Evolutionary conservation across 345 rosid species (phyloP).

Genomic region (Boechera stricta): DNA sequence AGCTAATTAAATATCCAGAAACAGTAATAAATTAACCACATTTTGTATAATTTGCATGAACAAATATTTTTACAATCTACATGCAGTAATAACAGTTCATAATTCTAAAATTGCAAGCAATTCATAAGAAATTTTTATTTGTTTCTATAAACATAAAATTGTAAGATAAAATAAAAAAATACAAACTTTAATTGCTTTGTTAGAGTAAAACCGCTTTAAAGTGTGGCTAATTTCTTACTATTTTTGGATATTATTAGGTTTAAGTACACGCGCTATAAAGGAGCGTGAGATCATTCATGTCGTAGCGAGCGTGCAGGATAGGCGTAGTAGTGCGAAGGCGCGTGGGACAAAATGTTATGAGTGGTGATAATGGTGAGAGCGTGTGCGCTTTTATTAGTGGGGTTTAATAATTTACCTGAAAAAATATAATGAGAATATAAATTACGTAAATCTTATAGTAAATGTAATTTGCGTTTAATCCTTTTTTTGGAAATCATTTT

Average conservation of each 20-base stretch:
- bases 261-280: background rate
- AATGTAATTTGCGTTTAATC: background rate
- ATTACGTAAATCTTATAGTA: background rate
- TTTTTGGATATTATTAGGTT: no score
- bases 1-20: background rate
- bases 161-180: background rate
- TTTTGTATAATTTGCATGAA: background rate
- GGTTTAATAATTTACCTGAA: background rate
- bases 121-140: background rate
- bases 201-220: background rate
- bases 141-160: background rate
- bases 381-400: conserved; percentile 20
- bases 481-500: background rate
- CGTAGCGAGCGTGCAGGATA: background rate
- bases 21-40: conserved; percentile 11
- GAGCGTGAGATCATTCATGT: background rate
- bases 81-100: conserved; percentile 1
- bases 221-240: no score
- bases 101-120: background rate
- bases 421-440: background rate
- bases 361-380: conserved; percentile 25
- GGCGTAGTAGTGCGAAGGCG: conserved; percentile 12
- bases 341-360: conserved; percentile 6
- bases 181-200: background rate
- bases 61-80: conserved; percentile 28